Base-by-base conservation (phyloP, 192 early-diverging fungal genomes). In the Rhizophagus sp. region DNA sequence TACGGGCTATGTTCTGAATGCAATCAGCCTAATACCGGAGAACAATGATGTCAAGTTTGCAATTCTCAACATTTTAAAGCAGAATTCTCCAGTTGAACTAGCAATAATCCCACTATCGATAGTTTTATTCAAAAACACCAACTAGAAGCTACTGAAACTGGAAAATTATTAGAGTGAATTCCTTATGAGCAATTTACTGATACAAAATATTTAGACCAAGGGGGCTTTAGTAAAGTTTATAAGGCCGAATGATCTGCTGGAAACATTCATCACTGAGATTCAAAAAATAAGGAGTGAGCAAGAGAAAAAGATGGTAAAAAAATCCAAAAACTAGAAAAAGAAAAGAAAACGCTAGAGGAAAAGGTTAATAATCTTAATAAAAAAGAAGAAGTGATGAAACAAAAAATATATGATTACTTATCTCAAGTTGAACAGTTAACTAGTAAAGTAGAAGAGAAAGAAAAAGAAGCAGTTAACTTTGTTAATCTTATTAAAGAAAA, bases 151-250 rank as follows among this genome's bases (percentile, higher is more conserved):
- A 62, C 17, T 15, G 61, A 62, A 12, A 33, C 7, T 13, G 27
- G 17, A 4, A 22, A 71, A 25, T 5, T 49, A 41, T n/a, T 71
- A 15, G 41, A 74, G 33, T 74, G 73, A 34, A 62, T 62, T 44
- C n/a, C n/a, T n/a, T n/a, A n/a, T n/a, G n/a, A n/a, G n/a, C n/a
- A n/a, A n/a, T n/a, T n/a, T n/a, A n/a, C 25, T 15, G 24, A 62
- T 36, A 62, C 50, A 19, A 17, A 74, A 34, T 57, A 36, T 27
- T 5, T 74, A 22, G 52, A 3, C 50, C 2, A 74, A 74, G 73
- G 73, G 7, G 73, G 73, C 7, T 74, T 61, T 74, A 12, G 50
- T 3, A 74, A 7, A 19, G 52, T 74, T 41, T 74, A 24, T n/a
- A 36, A 22, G 11, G 73, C 73, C 13, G 50, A 8, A 5, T 61